Percentiles rank a stretch among this genome's conserved stretches.
Conservation (phyloP, 202 grass and related monocot species). For the Panicum hallii region DNA sequence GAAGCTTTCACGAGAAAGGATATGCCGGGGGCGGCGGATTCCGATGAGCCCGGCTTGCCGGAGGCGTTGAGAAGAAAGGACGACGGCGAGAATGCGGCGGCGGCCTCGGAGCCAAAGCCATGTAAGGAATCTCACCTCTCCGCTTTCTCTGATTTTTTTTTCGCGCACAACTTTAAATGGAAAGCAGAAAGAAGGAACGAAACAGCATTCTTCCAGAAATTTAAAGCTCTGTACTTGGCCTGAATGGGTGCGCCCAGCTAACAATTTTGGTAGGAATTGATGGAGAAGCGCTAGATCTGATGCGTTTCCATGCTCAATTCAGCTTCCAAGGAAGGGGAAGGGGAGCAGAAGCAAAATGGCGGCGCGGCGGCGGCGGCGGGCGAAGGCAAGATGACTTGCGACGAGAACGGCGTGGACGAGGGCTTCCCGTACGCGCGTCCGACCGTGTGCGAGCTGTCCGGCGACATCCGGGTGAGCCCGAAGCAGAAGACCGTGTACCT, state of each 20-base stretch:
- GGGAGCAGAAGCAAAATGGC: constrained; percentile 17
- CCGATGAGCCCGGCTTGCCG: constrained; percentile 49
- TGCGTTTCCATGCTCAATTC: not conserved
- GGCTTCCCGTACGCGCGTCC: constrained; percentile 82
- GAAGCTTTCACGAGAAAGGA: constrained; percentile 7
- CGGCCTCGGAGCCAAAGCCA: constrained; percentile 37
- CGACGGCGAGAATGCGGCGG: constrained; percentile 9
- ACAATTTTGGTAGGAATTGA: constrained; percentile 27
- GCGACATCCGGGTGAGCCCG: constrained; percentile 69
- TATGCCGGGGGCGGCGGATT: not conserved
- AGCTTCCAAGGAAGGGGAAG: constrained; percentile 20
- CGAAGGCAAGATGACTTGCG: constrained; percentile 62
- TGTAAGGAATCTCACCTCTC: constrained; percentile 47
- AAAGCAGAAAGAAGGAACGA: not conserved
- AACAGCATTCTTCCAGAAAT: not conserved
- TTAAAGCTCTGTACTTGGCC: constrained; percentile 11
- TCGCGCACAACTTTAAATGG: constrained; percentile 16
- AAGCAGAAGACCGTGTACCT: constrained; percentile 66
- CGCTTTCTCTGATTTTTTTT: not conserved
- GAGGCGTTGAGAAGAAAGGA: constrained; percentile 36
- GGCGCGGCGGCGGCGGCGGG: not conserved
- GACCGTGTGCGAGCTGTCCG: constrained; percentile 64
- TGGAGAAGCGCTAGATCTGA: constrained; percentile 41
- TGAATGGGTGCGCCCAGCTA: constrained; percentile 15
- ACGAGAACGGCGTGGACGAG: constrained; percentile 68